Evolutionary conservation across 495 filamentous ascomycete species (phyloP), one percentile per base, ranked within the genome.

Genomic region (Bombardia bombarda): DNA sequence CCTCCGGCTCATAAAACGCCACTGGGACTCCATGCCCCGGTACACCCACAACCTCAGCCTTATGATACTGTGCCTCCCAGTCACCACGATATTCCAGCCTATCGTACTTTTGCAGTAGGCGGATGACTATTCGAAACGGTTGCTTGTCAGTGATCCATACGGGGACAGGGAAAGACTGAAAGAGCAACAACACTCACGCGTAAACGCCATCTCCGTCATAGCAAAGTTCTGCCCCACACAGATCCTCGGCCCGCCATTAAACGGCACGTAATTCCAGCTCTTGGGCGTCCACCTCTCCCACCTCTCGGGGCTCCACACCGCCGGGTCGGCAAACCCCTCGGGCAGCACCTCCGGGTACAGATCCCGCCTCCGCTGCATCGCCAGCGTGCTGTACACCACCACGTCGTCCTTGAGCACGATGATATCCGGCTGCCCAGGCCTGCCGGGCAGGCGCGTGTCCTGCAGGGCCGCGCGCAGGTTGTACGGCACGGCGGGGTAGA

Each of bases 41-140:
- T 14, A 55, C 62, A 7, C 65, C 56, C 1, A 67, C 54, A 24
- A 74, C 57, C 33, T 69, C 64, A 7, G 61, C 54, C 45, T 58
- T 57, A 41, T 62, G 52, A 37, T 50, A 48, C 43, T 69, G 66
- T 13, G 57, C 59, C 24, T 63, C 39, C 57, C 58, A 62, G 18
- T 69, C 53, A 14, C 72, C 72, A 10, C 67, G 51, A 42, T 62
- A 62, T 46, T 75, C 60, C 32, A 84, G 61, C 33, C 60, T 47
- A 32, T 76, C 69, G 57, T 80, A 84, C 35, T 65, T 69, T 63
- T 84, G 82, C 45, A 83, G 44, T 18, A 85, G 63, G 19, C 78
- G 57, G 13, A 82, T 74, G 38, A 69, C 66, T 69, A 24, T 8
- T 9, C 14, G 5, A 7, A n/a, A n/a, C n/a, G n/a, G n/a, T n/a